Percentiles rank a stretch among this genome's conserved stretches.
phyloP scores from a whole-genome alignment of 2,329 filamentous ascomycete species.

The Chaetomiaceae sp. region DNA sequence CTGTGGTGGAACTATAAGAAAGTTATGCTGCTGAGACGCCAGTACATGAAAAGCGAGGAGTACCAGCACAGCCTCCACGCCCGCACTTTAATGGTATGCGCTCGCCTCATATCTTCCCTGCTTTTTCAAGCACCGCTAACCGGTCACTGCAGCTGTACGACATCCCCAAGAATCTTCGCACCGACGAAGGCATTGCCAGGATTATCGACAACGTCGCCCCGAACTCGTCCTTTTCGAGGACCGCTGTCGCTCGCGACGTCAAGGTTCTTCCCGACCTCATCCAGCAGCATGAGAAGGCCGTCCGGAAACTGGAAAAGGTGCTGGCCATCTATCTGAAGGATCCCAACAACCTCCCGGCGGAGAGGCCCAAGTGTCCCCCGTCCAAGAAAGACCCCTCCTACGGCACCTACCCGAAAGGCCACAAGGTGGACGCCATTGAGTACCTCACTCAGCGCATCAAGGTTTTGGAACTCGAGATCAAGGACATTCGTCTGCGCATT shows the following conservation, averaged over 20 bases:
- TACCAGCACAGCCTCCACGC: conserved; percentile 87
- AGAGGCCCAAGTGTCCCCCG: conserved; percentile 72
- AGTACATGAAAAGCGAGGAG: conserved; percentile 80
- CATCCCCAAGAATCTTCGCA: conserved; percentile 69
- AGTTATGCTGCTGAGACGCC: conserved; percentile 64
- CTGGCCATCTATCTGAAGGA: conserved; percentile 89
- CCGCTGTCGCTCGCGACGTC: conserved; percentile 84
- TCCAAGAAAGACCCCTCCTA: conserved; percentile 73
- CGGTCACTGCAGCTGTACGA: conserved; percentile 66
- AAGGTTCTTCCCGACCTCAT: conserved; percentile 85
- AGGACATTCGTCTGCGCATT: conserved; percentile 72
- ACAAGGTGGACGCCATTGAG: conserved; percentile 90
- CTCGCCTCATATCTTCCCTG: neutral
- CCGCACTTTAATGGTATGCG: conserved; percentile 58
- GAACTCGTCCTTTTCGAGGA: conserved; percentile 71
- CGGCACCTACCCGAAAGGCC: conserved; percentile 57
- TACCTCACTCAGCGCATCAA: conserved; percentile 84
- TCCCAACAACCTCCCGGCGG: conserved; percentile 71
- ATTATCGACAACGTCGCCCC: conserved; percentile 78
- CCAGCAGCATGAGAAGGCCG: conserved; percentile 73
- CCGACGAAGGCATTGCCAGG: conserved; percentile 81
- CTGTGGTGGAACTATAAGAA: conserved; percentile 87
- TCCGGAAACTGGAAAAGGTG: conserved; percentile 76
- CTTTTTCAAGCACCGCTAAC: conserved; percentile 14
- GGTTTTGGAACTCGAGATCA: conserved; percentile 77